Conservation (phyloP, 768 basidiomycete species). For the Artomyces pyxidatus region DNA sequence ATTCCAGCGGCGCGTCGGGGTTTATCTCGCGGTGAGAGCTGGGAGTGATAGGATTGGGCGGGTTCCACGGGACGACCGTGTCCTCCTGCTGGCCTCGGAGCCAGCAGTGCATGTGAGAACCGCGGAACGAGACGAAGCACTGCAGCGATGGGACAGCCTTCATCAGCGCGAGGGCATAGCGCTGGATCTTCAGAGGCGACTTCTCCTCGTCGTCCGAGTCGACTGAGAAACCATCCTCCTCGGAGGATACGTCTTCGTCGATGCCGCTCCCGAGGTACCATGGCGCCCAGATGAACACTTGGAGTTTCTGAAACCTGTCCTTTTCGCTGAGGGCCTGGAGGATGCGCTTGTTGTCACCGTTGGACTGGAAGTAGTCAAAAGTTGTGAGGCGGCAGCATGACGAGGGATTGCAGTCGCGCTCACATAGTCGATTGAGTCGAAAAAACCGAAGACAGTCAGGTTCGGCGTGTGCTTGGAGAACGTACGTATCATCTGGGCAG, state of each 20-base stretch:
- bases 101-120: constrained; percentile 7
- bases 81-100: neutral
- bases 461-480: constrained; percentile 9
- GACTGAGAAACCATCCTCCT: constrained; percentile 9
- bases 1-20: no score
- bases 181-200: constrained; percentile 8
- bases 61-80: no score
- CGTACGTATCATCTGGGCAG: constrained; percentile 3
- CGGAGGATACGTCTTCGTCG: constrained; percentile 2
- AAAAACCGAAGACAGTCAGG: constrained; percentile 8
- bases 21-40: no score
- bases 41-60: no score
- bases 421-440: constrained; percentile 11
- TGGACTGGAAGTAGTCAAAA: neutral
- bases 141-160: constrained; percentile 8
- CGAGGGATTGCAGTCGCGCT: neutral
- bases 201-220: constrained; percentile 9
- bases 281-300: constrained; percentile 14
- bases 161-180: constrained; percentile 10
- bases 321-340: constrained; percentile 6
- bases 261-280: neutral
- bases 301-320: constrained; percentile 4
- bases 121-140: constrained; percentile 12
- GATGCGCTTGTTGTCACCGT: constrained; percentile 12
- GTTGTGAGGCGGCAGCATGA: neutral